Evolutionary conservation across 805 yeast species (phyloP).

Genomic region (Wickerhamomyces canadensis): DNA sequence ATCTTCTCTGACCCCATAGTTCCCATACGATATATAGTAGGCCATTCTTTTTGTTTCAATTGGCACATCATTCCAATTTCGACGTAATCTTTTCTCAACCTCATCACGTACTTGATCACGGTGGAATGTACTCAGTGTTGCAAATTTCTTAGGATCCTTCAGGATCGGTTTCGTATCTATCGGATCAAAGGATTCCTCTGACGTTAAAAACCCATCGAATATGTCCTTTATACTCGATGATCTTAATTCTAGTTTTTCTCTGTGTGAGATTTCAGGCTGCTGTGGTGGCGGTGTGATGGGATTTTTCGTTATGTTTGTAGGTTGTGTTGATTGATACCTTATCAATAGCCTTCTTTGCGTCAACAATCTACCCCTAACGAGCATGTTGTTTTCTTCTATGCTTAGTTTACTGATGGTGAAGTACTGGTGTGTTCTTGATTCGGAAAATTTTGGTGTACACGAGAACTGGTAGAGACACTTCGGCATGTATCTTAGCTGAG

Average conservation of each 20-base stretch:
- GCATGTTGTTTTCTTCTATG: too few relatives aligned
- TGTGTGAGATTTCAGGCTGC: constrained; percentile 7
- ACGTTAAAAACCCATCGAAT: constrained; percentile 26
- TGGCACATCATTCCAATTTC: constrained; percentile 50
- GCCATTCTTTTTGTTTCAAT: constrained; percentile 47
- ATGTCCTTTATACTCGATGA: constrained; percentile 22
- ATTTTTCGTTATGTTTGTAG: neutral
- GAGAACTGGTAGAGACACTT: too few relatives aligned
- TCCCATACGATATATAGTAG: constrained; percentile 61
- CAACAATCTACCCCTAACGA: too few relatives aligned
- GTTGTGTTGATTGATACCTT: constrained; percentile 2
- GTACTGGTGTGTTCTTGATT: too few relatives aligned
- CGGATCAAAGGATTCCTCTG: constrained; percentile 40
- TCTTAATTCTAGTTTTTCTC: constrained; percentile 21
- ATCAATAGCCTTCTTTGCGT: neutral
- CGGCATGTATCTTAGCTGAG: too few relatives aligned
- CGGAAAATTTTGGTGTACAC: too few relatives aligned
- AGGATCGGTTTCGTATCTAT: constrained; percentile 41
- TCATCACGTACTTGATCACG: constrained; percentile 55
- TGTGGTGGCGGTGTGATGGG: neutral
- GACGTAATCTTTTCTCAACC: constrained; percentile 40
- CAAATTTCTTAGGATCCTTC: constrained; percentile 29
- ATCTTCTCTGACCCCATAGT: constrained; percentile 64
- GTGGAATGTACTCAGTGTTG: constrained; percentile 36
- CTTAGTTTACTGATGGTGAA: too few relatives aligned